Conservation (phyloP, 352 stramenopile genomes). For the Phytophthora pini region DNA sequence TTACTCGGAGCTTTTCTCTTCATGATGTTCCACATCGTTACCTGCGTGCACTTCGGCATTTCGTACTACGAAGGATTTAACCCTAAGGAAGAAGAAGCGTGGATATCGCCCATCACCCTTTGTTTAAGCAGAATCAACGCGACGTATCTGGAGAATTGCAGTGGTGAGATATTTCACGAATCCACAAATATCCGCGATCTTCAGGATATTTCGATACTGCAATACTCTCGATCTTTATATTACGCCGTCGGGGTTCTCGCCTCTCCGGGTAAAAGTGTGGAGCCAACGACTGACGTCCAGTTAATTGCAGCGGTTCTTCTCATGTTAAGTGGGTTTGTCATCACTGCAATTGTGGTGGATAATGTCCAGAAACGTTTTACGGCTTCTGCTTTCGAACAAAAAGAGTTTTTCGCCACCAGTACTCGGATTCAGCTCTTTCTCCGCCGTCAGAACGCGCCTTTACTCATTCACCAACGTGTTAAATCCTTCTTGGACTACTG, state of each 20-base stretch:
- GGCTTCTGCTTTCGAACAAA: constrained; percentile 60
- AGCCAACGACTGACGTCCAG: constrained; percentile 47
- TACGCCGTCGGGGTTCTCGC: constrained; percentile 52
- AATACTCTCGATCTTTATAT: constrained; percentile 54
- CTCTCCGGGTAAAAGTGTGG: constrained; percentile 48
- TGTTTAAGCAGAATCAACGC: constrained; percentile 29
- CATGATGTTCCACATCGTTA: constrained; percentile 65
- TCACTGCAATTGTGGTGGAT: constrained; percentile 55
- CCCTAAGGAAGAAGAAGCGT: constrained; percentile 32
- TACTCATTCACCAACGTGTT: constrained; percentile 54
- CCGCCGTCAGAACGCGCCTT: constrained; percentile 51
- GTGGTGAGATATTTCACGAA: constrained; percentile 8
- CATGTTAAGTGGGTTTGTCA: constrained; percentile 55
- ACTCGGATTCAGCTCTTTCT: constrained; percentile 66
- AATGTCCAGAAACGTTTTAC: constrained; percentile 66
- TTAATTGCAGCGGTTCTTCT: constrained; percentile 45
- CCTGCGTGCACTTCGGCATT: constrained; percentile 49
- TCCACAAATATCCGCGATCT: constrained; percentile 16
- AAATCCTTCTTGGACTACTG: constrained; percentile 75
- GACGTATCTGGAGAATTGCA: constrained; percentile 23
- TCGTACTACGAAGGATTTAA: constrained; percentile 50
- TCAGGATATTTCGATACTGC: constrained; percentile 13
- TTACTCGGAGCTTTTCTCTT: constrained; percentile 48
- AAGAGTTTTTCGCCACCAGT: constrained; percentile 59
- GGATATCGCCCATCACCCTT: constrained; percentile 37